These are phyloP conservation scores for Lasiosphaeris hirsuta DNA, from an alignment of 495 filamentous ascomycete species.

Conservation along the genomic window DNA sequence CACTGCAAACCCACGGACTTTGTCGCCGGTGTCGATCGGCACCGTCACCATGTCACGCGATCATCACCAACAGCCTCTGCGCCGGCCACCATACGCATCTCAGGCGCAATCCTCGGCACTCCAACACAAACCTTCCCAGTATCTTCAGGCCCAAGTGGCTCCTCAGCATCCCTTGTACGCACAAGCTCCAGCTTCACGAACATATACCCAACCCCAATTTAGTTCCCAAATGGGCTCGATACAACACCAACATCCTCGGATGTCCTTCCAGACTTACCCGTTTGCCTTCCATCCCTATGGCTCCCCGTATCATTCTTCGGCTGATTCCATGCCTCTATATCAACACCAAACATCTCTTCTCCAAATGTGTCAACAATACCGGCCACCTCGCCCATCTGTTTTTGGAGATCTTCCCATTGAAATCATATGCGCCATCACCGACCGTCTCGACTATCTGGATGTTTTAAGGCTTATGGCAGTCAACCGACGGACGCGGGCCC, in stretches of 20 bases:
- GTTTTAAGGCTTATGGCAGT: conserved; percentile 3
- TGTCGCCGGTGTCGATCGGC: conserved; percentile 21
- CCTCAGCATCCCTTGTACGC: conserved; percentile 17
- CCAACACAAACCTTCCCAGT: conserved; percentile 17
- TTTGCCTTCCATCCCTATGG: conserved; percentile 12
- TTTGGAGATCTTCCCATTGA: neutral
- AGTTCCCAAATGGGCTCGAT: conserved; percentile 11
- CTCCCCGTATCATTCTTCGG: conserved; percentile 7
- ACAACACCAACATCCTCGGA: conserved; percentile 10
- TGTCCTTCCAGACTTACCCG: conserved; percentile 15
- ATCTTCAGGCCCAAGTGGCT: conserved; percentile 15
- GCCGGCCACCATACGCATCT: conserved; percentile 3
- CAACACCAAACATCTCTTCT: neutral
- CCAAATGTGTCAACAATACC: neutral
- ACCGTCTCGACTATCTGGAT: conserved; percentile 18
- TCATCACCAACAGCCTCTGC: conserved; percentile 7
- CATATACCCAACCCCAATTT: conserved; percentile 13
- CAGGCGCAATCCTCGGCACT: conserved; percentile 5
- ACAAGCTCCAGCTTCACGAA: conserved; percentile 7
- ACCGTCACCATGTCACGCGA: neutral
- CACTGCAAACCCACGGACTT: conserved; percentile 14
- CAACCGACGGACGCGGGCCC: conserved; percentile 14
- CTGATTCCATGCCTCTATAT: conserved; percentile 2
- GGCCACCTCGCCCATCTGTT: neutral
- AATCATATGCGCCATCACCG: conserved; percentile 12